phyloP scores from a whole-genome alignment of 805 yeast species.

The Cyberlindnera petersonii region DNA sequence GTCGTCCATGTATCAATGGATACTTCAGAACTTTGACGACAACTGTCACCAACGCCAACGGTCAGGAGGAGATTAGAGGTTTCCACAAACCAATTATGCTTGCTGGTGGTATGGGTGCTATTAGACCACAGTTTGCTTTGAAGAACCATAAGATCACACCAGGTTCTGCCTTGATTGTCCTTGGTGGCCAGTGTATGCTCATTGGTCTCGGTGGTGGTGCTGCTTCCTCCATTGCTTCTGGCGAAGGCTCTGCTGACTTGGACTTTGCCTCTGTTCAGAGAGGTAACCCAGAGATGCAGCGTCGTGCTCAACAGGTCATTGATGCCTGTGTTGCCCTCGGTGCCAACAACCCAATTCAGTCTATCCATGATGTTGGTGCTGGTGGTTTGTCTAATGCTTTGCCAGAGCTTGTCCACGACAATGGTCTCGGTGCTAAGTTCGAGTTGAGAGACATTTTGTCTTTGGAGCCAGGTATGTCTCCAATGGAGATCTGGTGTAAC shows the following conservation, averaged over 20 bases:
- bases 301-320: slow-evolving; percentile 97
- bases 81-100: slow-evolving; percentile 99
- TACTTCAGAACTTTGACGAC: slow-evolving; percentile 95
- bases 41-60: slow-evolving; percentile 56
- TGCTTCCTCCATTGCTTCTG: slow-evolving; percentile 94
- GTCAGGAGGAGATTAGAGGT: slow-evolving; percentile 78
- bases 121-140: slow-evolving; percentile 87
- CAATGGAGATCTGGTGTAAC: slow-evolving; percentile 99
- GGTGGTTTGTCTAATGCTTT: slow-evolving; percentile 97
- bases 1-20: slow-evolving; percentile 96
- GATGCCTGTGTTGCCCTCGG: slow-evolving; percentile 90
- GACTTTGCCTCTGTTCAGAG: slow-evolving; percentile 99
- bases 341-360: slow-evolving; percentile 74
- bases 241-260: slow-evolving; percentile 92
- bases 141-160: slow-evolving; percentile 87
- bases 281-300: slow-evolving; percentile 98
- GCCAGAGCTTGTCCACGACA: slow-evolving; percentile 97
- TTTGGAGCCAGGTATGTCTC: slow-evolving; percentile 97
- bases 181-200: slow-evolving; percentile 97
- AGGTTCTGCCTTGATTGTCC: slow-evolving; percentile 84
- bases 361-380: slow-evolving; percentile 98
- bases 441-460: slow-evolving; percentile 88
- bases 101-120: slow-evolving; percentile 99
- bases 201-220: slow-evolving; percentile 99
- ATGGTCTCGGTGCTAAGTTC: slow-evolving; percentile 89